phyloP scores from a whole-genome alignment of 805 yeast species.

The Sungouiozyma ichnusensis region DNA sequence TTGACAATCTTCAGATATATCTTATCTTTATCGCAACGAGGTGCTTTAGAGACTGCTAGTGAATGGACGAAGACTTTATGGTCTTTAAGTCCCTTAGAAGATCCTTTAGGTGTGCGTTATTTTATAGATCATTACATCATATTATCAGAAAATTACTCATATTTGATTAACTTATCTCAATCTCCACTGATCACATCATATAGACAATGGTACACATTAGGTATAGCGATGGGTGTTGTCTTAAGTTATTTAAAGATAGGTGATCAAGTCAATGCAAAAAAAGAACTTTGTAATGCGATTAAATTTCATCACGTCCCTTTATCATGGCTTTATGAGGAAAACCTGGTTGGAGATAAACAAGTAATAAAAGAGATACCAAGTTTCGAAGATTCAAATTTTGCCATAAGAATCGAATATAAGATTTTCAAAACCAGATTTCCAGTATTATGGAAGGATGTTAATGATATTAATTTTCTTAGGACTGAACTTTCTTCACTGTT shows the following conservation, averaged over 20 bases:
- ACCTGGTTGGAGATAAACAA: conserved; percentile 15
- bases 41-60: conserved; percentile 69
- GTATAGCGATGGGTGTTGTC: conserved; percentile 54
- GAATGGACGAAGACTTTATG: conserved; percentile 61
- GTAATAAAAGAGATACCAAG: conserved; percentile 12
- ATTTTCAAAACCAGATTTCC: conserved; percentile 51
- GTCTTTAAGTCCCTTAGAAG: conserved; percentile 64
- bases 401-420: conserved; percentile 34
- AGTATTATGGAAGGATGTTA: conserved; percentile 42
- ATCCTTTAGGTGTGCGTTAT: conserved; percentile 75
- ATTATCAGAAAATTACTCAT: conserved; percentile 52
- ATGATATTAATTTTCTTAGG: conserved; percentile 38
- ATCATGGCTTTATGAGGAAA: conserved; percentile 16
- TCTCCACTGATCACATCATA: conserved; percentile 51
- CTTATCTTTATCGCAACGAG: conserved; percentile 58
- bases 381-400: conserved; percentile 9
- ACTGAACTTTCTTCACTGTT: conserved; percentile 30
- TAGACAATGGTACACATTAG: conserved; percentile 60
- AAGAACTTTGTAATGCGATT: conserved; percentile 41
- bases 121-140: conserved; percentile 74
- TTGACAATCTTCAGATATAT: conserved; percentile 65
- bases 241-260: conserved; percentile 46
- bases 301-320: conserved; percentile 44
- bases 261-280: conserved; percentile 35
- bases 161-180: conserved; percentile 44